phyloP scores from a whole-genome alignment of 176 grass and related monocot species.

The Zea mays region Zm-B73-REFERENCE-NAM-5.0 NC_050096.1:53737001-53737500 shows the following conservation, averaged over 20 bases:
- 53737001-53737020: no score
- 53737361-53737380: constrained; percentile 25
- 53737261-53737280: constrained; percentile 2
- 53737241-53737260: constrained; percentile 11
- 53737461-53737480: constrained; percentile 80
- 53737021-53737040: no score
- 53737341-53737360: constrained; percentile 54
- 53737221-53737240: background rate
- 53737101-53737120: no score
- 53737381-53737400: constrained; percentile 62
- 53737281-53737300: constrained; percentile 19
- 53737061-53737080: no score
- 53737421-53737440: constrained; percentile 77
- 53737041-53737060: no score
- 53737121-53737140: no score
- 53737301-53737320: constrained; percentile 26
- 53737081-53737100: no score
- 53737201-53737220: constrained; percentile 34
- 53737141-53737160: no score
- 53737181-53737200: constrained; percentile 93
- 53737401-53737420: constrained; percentile 62
- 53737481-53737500: constrained; percentile 48
- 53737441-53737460: constrained; percentile 80
- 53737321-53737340: constrained; percentile 26
- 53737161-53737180: no score